These are phyloP conservation scores for Penicillium psychrosexuale DNA, from an alignment of 2,329 filamentous ascomycete genomes.

Conservation along the genomic window DNA sequence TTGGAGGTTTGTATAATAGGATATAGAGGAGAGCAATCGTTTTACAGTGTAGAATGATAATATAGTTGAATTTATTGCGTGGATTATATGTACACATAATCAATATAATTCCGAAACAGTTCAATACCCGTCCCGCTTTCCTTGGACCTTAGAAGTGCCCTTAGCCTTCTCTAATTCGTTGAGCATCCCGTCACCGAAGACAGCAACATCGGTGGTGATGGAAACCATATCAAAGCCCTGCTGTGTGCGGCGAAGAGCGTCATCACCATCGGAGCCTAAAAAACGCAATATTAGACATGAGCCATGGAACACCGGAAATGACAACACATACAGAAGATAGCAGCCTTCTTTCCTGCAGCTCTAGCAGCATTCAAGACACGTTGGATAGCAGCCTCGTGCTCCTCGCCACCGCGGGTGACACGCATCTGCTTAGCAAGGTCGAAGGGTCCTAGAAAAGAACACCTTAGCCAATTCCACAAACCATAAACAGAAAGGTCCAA, in stretches of 20 bases:
- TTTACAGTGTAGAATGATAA: neutral
- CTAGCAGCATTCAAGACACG: slow-evolving; percentile 35
- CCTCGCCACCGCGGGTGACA: slow-evolving; percentile 33
- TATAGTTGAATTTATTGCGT: neutral
- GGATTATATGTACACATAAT: neutral
- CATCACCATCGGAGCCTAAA: slow-evolving; percentile 33
- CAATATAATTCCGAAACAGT: neutral
- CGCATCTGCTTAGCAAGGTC: slow-evolving; percentile 42
- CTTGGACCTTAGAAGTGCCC: slow-evolving; percentile 15
- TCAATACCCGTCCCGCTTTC: slow-evolving; percentile 17
- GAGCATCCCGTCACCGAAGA: slow-evolving; percentile 34
- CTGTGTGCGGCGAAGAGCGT: slow-evolving; percentile 32
- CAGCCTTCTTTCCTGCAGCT: slow-evolving; percentile 39
- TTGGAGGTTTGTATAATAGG: too few relatives aligned
- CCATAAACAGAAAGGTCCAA: neutral
- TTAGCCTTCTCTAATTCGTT: slow-evolving; percentile 32
- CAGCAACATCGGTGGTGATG: slow-evolving; percentile 37
- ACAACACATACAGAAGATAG: slow-evolving; percentile 40
- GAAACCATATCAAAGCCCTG: slow-evolving; percentile 45
- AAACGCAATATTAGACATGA: neutral
- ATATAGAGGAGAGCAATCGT: neutral
- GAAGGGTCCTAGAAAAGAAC: slow-evolving; percentile 27
- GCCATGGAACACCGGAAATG: neutral
- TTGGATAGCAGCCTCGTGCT: slow-evolving; percentile 42
- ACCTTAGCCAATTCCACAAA: neutral